Base-by-base conservation (phyloP, 2,329 filamentous ascomycete genomes). In the Diplodia seriata region DNA sequence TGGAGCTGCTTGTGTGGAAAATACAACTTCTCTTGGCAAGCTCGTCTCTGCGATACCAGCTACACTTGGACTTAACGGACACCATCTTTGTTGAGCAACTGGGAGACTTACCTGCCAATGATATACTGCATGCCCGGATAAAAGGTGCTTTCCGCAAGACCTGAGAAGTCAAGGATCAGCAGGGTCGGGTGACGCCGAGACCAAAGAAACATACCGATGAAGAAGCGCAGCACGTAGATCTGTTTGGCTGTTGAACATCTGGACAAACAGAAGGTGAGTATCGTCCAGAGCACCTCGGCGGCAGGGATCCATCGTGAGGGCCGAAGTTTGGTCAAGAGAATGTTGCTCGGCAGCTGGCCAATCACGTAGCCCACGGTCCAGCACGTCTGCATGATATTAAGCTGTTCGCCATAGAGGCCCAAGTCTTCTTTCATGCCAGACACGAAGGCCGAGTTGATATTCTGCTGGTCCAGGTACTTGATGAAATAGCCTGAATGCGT, bases 361-460 rank as follows among this genome's bases (percentile, higher is more conserved):
- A 89, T 79, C 0, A 87, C 84, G 70, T 90, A 90, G 9, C 87
- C 87, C 0, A 86, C 81, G 0, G 85, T 88, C 81, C 87, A 90
- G 33, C 81, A 83, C 0, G 85, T 83, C 62, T 86, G 80, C 76
- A 85, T 83, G 65, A 83, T 84, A 64, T 87, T 87, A 38, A 87
- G 78, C 67, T 89, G 78, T 70, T 88, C 87, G 1, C 81, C 80
- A 55, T 84, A 82, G 23, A 88, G 75, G 1, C 77, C 73, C 0
- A 87, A 75, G 65, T 87, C 85, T 71, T 86, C 83, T 72, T 86
- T 82, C 84, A 77, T 76, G 65, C 74, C 75, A 15, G 73, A 75
- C 0, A 75, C 74, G 38, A 75, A 76, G 9, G 74, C 74, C 40
- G 68, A 74, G 59, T 74, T 75, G 54, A 83, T 78, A 61, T 83